Base-by-base conservation (phyloP, 2,329 filamentous ascomycete species). In the Colletotrichum karsti region DNA sequence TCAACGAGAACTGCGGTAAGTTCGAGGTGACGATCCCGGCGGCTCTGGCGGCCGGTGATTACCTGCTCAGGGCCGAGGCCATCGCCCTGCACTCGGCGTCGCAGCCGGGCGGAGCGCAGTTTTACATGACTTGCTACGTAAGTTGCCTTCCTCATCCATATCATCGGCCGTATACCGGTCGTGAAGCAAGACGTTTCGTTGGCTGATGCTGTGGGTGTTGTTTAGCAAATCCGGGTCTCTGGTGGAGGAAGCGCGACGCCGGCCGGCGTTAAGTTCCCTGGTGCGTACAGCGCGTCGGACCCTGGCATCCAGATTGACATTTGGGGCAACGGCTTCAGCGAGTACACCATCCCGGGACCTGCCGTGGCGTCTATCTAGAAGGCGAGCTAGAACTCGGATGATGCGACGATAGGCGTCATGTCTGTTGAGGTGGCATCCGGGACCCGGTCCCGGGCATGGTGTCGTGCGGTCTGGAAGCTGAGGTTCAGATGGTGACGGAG, bases 221-320 rank as follows among this genome's bases (percentile, higher is more conserved):
- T 33, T 10, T 53, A 58, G 35, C 73, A 74, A 64, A 60, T 74
- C 46, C 70, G 69, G n/a, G 65, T 75, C 35, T 73, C 72, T n/a
- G 68, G 69, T 51, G 71, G 73, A 58, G 70, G 68, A 50, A 55
- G 64, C 42, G 53, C 60, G 30, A 73, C 4, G 75, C 73, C 71
- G 24, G 68, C 69, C 9, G 71, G 70, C 44, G 73, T 74, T 50
- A 51, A 41, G 26, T 57, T 61, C 42, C 55, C 58, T 20, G 61
- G 66, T 9, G 61, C 39, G 26, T 66, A 59, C 37, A 65, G 37
- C 39, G 60, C 57, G 8, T 74, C 71, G n/a, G 80, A 85, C 70
- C 80, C 83, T 0, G 82, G 83, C n/a, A 83, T 85, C 65, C 75
- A 80, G 33, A 75, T 84, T 71, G 83, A 84, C 72, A 84, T 85